Evolutionary conservation across 129 eudicot species (phyloP).

Genomic region (Flaveria linearis): DNA sequence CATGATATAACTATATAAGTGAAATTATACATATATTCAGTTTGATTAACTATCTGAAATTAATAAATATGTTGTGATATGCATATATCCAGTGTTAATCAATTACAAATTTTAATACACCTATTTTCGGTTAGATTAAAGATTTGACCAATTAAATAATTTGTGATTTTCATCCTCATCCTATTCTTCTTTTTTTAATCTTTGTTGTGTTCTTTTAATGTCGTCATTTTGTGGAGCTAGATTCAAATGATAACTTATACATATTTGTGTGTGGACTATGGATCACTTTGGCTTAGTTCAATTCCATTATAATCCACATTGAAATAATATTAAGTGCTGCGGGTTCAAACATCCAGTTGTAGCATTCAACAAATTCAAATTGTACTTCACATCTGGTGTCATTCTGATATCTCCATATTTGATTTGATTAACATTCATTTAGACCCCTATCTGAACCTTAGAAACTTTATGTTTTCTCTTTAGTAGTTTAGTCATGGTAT

Average conservation of each 20-base stretch:
- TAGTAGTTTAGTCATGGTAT: slow-evolving; percentile 5
- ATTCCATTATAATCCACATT: neutral
- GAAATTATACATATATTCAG: neutral
- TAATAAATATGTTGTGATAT: neutral
- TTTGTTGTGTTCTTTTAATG: neutral
- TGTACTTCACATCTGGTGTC: neutral
- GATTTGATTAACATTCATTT: slow-evolving; percentile 6
- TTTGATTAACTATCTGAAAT: too few species aligned
- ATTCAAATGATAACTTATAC: too few species aligned
- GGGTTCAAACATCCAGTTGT: neutral
- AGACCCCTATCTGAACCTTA: neutral
- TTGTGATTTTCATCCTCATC: neutral
- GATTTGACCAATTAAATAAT: neutral
- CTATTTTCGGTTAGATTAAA: neutral
- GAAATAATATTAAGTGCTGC: neutral
- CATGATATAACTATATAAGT: neutral
- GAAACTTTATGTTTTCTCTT: neutral
- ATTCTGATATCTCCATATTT: neutral
- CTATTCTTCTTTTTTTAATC: neutral
- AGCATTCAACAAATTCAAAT: neutral
- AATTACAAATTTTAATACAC: neutral
- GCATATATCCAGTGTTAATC: neutral
- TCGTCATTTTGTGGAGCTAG: too few species aligned
- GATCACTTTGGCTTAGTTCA: neutral
- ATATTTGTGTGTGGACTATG: neutral